Percentiles rank a stretch among this genome's conserved stretches.
Evolutionary conservation across 1,139 yeast genomes (phyloP).

Genomic region (Eremothecium cymbalariae): DNA sequence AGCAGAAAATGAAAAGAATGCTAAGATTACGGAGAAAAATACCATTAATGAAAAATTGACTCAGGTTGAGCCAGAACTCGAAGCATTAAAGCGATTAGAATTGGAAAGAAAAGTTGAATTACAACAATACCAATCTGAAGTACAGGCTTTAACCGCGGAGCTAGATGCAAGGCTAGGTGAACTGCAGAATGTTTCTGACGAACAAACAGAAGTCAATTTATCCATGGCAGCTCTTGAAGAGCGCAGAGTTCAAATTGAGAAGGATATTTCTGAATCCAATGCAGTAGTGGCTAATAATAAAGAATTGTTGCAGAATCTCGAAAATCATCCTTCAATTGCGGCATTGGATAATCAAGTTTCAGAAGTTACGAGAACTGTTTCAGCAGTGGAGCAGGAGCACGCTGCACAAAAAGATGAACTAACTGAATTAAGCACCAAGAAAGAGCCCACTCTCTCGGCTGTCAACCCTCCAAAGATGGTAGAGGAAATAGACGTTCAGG

Average conservation of each 20-base stretch:
- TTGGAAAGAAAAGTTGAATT: constrained; percentile 17
- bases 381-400: constrained; percentile 26
- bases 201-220: constrained; percentile 18
- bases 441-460: too few species aligned
- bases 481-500: too few species aligned
- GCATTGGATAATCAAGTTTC: constrained; percentile 22
- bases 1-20: constrained; percentile 22
- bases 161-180: constrained; percentile 26
- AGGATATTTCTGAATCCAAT: constrained; percentile 18
- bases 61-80: constrained; percentile 24
- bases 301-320: constrained; percentile 14
- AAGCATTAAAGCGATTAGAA: constrained; percentile 18
- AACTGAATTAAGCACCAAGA: constrained; percentile 21
- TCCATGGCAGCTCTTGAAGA: constrained; percentile 20
- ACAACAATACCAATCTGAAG: constrained; percentile 18
- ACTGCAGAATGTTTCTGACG: constrained; percentile 18
- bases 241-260: constrained; percentile 17
- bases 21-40: constrained; percentile 21
- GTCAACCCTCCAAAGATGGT: too few species aligned
- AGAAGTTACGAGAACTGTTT: constrained; percentile 16
- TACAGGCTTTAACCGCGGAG: constrained; percentile 21
- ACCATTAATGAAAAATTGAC: constrained; percentile 15
- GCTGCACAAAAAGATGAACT: constrained; percentile 25
- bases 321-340: constrained; percentile 21
- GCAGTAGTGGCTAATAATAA: constrained; percentile 16